Percentiles rank a stretch among this genome's conserved stretches.
These are phyloP conservation scores for Mycena galopus DNA, from an alignment of 768 basidiomycete species.

Conservation along the genomic window DNA sequence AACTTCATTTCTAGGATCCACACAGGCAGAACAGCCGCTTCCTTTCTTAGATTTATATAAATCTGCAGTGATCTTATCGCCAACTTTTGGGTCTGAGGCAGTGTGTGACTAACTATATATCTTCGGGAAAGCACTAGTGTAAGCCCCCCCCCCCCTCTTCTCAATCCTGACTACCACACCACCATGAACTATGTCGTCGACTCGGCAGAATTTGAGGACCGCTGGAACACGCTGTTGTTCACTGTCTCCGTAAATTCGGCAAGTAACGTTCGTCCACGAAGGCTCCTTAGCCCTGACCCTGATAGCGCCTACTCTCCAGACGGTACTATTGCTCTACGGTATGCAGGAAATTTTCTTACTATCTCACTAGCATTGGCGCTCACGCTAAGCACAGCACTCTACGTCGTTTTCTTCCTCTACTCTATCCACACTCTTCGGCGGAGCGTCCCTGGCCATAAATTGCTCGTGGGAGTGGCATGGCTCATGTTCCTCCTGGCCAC, in stretches of 20 bases:
- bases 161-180: background rate
- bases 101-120: slow-evolving; percentile 4
- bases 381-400: slow-evolving; percentile 3
- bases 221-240: slow-evolving; percentile 18
- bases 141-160: background rate
- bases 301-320: too few relatives aligned
- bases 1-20: too few relatives aligned
- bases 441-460: background rate
- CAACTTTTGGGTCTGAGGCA: too few relatives aligned
- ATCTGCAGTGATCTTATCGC: too few relatives aligned
- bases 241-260: slow-evolving; percentile 19
- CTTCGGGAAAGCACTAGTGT: too few relatives aligned
- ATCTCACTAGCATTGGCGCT: background rate
- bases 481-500: slow-evolving; percentile 11
- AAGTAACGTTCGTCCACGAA: background rate
- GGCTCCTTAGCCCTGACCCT: background rate
- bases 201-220: slow-evolving; percentile 14
- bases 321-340: slow-evolving; percentile 22
- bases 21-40: too few relatives aligned
- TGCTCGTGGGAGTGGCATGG: slow-evolving; percentile 1
- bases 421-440: slow-evolving; percentile 11
- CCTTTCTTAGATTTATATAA: too few relatives aligned
- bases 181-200: slow-evolving; percentile 31
- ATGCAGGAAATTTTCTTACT: background rate
- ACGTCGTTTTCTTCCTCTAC: slow-evolving; percentile 12